Percentiles rank a stretch among this genome's conserved stretches.
These are phyloP conservation scores for Fereydounia khargensis DNA, from an alignment of 1,284 basidiomycete species.

Conservation along the genomic window DNA sequence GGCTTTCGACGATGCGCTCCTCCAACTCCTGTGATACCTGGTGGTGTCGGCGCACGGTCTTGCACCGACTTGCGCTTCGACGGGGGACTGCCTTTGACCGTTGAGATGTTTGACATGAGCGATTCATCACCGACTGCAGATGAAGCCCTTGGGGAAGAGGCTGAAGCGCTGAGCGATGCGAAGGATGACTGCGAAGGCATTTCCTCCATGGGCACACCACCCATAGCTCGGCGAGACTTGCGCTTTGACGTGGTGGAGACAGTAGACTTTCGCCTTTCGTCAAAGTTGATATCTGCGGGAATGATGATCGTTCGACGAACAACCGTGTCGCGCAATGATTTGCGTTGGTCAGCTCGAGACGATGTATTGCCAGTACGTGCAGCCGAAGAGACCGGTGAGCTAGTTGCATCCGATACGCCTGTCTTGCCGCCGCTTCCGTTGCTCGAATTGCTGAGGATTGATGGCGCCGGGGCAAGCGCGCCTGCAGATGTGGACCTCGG, in stretches of 20 bases:
- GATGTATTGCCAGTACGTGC: neutral
- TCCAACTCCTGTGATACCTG: too few relatives aligned
- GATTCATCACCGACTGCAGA: too few relatives aligned
- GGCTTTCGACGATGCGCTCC: slow-evolving; percentile 10
- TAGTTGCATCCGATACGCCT: neutral
- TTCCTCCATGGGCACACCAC: too few relatives aligned
- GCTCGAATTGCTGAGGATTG: neutral
- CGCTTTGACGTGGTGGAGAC: slow-evolving; percentile 18
- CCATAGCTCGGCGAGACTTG: slow-evolving; percentile 34
- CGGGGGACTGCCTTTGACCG: too few relatives aligned
- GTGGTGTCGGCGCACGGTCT: too few relatives aligned
- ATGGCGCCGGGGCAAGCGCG: neutral
- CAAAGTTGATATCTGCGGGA: slow-evolving; percentile 20
- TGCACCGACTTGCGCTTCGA: too few relatives aligned
- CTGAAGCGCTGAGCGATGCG: too few relatives aligned
- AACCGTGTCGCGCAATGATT: slow-evolving; percentile 42
- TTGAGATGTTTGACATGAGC: too few relatives aligned
- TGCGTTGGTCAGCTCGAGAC: slow-evolving; percentile 6
- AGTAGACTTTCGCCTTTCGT: slow-evolving; percentile 20
- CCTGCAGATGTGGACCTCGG: too few relatives aligned
- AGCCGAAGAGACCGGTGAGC: neutral
- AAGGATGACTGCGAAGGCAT: too few relatives aligned
- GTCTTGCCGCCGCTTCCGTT: too few relatives aligned
- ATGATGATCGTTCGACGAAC: slow-evolving; percentile 49
- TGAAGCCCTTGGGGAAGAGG: too few relatives aligned